phyloP scores from a whole-genome alignment of 1,139 yeast genomes.

The Scheffersomyces parashehatae region DNA sequence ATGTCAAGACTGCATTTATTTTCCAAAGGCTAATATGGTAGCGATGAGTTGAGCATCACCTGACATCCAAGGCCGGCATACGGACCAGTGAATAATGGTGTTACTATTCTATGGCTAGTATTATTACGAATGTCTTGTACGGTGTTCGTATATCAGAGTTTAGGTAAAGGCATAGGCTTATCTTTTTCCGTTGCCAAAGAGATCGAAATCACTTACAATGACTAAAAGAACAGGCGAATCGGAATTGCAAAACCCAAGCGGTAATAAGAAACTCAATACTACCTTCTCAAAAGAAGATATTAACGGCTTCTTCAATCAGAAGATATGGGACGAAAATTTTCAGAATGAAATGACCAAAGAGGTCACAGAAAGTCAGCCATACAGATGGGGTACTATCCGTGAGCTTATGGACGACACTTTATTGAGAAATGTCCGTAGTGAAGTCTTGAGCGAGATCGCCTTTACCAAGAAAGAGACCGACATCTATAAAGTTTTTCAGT shows the following conservation, averaged over 20 bases:
- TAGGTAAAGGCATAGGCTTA: too few relatives aligned
- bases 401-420: slow-evolving; percentile 75
- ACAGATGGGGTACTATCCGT: slow-evolving; percentile 83
- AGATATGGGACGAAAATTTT: slow-evolving; percentile 52
- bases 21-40: too few relatives aligned
- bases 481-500: slow-evolving; percentile 90
- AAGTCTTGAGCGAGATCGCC: slow-evolving; percentile 78
- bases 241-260: slow-evolving; percentile 5
- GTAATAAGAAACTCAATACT: slow-evolving; percentile 20
- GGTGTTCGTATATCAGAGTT: too few relatives aligned
- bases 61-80: too few relatives aligned
- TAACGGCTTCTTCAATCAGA: slow-evolving; percentile 49
- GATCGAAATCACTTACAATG: background rate
- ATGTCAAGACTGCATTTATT: too few relatives aligned
- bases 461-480: slow-evolving; percentile 97
- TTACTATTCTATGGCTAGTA: too few relatives aligned
- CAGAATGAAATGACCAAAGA: slow-evolving; percentile 40
- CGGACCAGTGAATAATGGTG: too few relatives aligned
- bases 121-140: too few relatives aligned
- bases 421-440: slow-evolving; percentile 76
- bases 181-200: too few relatives aligned
- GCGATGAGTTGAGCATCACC: too few relatives aligned
- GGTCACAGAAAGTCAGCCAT: slow-evolving; percentile 65
- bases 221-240: slow-evolving; percentile 5
- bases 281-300: slow-evolving; percentile 39